Evolutionary conservation across 2,329 filamentous ascomycete genomes (phyloP).

Genomic region (Aspergillus proliferans): DNA sequence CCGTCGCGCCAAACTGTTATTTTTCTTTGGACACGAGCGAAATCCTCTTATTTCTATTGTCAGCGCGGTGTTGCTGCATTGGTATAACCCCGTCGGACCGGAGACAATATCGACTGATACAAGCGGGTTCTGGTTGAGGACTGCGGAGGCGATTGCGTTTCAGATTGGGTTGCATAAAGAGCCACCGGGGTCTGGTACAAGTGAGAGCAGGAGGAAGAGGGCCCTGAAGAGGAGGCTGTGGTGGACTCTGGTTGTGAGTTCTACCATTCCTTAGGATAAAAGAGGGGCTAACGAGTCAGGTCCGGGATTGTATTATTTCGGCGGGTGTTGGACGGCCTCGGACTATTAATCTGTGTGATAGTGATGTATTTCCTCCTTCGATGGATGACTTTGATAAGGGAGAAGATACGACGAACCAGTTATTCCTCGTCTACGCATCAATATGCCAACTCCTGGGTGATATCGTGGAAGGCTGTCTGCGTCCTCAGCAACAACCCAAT

Average conservation of each 20-base stretch:
- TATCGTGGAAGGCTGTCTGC: conserved; percentile 34
- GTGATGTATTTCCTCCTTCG: conserved; percentile 34
- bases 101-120: too few species aligned
- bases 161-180: too few species aligned
- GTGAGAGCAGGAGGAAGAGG: background rate
- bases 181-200: too few species aligned
- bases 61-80: too few species aligned
- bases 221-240: conserved; percentile 36
- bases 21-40: too few species aligned
- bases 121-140: too few species aligned
- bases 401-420: conserved; percentile 19
- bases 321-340: conserved; percentile 36
- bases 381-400: conserved; percentile 28
- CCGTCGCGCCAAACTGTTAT: too few species aligned
- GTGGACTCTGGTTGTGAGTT: conserved; percentile 39
- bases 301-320: conserved; percentile 37
- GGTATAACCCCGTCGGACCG: too few species aligned
- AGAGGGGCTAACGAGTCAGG: conserved; percentile 12
- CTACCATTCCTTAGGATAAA: background rate
- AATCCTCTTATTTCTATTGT: too few species aligned
- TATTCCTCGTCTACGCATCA: conserved; percentile 35
- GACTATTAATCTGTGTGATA: conserved; percentile 35
- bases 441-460: conserved; percentile 38
- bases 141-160: too few species aligned
- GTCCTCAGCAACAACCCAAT: conserved; percentile 24